Conservation (phyloP, 176 grass and related monocot genomes). For the Triticum dicoccoides region DNA sequence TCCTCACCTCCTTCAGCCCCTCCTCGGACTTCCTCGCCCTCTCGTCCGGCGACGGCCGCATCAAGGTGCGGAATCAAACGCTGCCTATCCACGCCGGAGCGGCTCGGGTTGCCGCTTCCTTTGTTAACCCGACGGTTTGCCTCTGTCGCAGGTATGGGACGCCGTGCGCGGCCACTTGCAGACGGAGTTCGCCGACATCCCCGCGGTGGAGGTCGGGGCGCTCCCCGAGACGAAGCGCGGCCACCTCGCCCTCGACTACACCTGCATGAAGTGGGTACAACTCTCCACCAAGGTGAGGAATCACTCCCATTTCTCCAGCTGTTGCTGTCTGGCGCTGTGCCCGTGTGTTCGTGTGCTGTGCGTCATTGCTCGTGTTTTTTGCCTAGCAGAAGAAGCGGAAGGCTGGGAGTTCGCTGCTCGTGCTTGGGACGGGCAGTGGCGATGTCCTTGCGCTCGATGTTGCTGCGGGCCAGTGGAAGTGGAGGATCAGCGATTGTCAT, state of each 20-base stretch:
- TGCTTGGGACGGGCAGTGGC: slow-evolving; percentile 73
- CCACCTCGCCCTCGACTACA: slow-evolving; percentile 97
- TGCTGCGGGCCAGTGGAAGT: slow-evolving; percentile 62
- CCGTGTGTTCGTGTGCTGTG: neutral
- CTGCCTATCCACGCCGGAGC: neutral
- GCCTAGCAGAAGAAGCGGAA: slow-evolving; percentile 59
- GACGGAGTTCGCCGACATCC: slow-evolving; percentile 74
- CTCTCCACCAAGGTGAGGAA: slow-evolving; percentile 62
- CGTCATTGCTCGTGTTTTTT: slow-evolving; percentile 34
- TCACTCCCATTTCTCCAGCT: neutral
- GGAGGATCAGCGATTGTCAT: slow-evolving; percentile 66
- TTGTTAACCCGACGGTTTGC: neutral
- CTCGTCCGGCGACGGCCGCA: slow-evolving; percentile 80
- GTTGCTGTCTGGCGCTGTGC: neutral
- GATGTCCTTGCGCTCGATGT: slow-evolving; percentile 73
- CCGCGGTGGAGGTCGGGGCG: slow-evolving; percentile 43
- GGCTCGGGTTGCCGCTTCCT: slow-evolving; percentile 19
- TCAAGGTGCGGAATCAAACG: slow-evolving; percentile 51
- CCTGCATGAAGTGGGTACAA: slow-evolving; percentile 97
- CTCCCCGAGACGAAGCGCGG: slow-evolving; percentile 53
- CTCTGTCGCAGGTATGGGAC: slow-evolving; percentile 78
- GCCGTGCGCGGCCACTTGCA: slow-evolving; percentile 70
- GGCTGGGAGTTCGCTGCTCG: slow-evolving; percentile 51
- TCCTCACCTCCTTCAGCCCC: slow-evolving; percentile 78
- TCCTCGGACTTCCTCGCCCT: slow-evolving; percentile 72